Conservation (phyloP, 768 basidiomycete species). For the Suillus hirtellus region DNA sequence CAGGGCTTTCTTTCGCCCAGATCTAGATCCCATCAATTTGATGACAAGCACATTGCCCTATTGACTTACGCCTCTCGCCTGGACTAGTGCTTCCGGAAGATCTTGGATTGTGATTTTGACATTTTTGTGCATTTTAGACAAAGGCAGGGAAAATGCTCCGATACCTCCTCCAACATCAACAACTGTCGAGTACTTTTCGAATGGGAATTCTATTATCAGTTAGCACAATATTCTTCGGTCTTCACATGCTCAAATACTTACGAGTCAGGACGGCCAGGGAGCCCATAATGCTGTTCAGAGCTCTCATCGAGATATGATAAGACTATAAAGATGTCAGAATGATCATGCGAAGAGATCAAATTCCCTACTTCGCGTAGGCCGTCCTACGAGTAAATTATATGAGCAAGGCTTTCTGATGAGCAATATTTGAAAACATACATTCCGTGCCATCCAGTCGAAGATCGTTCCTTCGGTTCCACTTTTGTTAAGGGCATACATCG, state of each 20-base stretch:
- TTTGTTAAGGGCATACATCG: constrained; percentile 24
- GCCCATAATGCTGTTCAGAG: constrained; percentile 25
- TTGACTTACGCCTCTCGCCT: constrained; percentile 18
- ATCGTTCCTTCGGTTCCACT: constrained; percentile 21
- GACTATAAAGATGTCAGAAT: constrained; percentile 13
- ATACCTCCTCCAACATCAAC: constrained; percentile 39
- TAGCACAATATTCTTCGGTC: too few species aligned
- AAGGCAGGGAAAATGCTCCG: constrained; percentile 32
- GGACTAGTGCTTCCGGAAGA: constrained; percentile 24
- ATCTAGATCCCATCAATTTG: constrained; percentile 17
- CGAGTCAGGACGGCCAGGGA: constrained; percentile 13
- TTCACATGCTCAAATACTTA: too few species aligned
- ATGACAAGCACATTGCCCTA: neutral
- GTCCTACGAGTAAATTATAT: constrained; percentile 13
- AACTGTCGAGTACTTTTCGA: constrained; percentile 22
- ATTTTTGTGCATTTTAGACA: constrained; percentile 28
- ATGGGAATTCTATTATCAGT: too few species aligned
- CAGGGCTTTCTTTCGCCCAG: constrained; percentile 26
- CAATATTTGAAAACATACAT: constrained; percentile 16
- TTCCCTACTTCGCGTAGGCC: constrained; percentile 20
- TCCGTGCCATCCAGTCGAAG: constrained; percentile 25
- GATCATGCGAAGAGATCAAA: neutral
- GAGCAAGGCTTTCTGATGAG: neutral
- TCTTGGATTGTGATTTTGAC: constrained; percentile 36
- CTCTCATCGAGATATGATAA: constrained; percentile 27